Conservation (phyloP, 495 filamentous ascomycete species). For the Zalerion maritima region DNA sequence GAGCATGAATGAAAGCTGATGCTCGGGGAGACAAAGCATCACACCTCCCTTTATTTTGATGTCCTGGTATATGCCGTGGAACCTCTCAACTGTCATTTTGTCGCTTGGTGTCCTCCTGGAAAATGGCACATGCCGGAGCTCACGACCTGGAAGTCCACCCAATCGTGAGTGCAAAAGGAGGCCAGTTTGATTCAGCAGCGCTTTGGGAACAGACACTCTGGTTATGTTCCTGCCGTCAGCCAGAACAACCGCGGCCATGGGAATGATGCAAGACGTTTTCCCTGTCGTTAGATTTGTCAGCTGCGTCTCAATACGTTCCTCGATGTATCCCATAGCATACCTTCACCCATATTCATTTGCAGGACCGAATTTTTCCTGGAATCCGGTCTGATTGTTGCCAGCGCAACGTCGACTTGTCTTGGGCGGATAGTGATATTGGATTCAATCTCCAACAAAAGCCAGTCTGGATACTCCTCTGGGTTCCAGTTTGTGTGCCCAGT, state of each 20-base stretch:
- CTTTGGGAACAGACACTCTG: constrained; percentile 36
- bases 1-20: constrained; percentile 37
- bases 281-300: constrained; percentile 12
- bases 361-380: constrained; percentile 35
- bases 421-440: constrained; percentile 34
- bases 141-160: constrained; percentile 31
- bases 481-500: constrained; percentile 38
- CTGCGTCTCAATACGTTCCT: too few species aligned
- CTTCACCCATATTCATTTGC: constrained; percentile 41
- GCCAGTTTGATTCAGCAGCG: constrained; percentile 35
- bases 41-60: constrained; percentile 20
- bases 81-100: constrained; percentile 16
- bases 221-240: constrained; percentile 29
- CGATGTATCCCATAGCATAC: constrained; percentile 13
- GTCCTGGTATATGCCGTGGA: constrained; percentile 19
- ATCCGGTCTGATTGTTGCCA: constrained; percentile 31
- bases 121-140: constrained; percentile 34
- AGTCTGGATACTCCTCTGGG: constrained; percentile 30
- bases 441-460: constrained; percentile 46
- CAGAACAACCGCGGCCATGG: constrained; percentile 35
- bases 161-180: constrained; percentile 32
- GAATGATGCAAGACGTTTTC: constrained; percentile 40
- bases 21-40: constrained; percentile 35
- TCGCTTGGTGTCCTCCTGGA: constrained; percentile 28
- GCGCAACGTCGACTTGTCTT: constrained; percentile 38